Evolutionary conservation across 2,329 filamentous ascomycete genomes (phyloP).

Genomic region (Ascochyta pisi): DNA sequence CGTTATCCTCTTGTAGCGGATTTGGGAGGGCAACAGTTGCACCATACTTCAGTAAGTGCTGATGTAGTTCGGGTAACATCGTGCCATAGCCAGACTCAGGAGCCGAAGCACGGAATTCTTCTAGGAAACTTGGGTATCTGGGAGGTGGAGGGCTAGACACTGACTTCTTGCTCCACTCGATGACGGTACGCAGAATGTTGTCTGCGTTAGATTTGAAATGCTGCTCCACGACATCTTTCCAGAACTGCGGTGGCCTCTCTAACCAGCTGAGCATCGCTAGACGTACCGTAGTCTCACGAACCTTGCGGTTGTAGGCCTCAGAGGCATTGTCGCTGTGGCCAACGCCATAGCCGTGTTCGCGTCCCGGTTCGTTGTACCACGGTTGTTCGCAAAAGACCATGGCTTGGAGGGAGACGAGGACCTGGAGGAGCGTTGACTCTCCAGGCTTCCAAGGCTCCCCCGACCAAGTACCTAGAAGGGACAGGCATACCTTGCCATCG

Average conservation of each 20-base stretch:
- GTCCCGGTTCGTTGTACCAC: slow-evolving; percentile 62
- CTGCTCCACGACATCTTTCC: slow-evolving; percentile 32
- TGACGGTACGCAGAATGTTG: slow-evolving; percentile 31
- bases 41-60: slow-evolving; percentile 5
- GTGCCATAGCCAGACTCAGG: background rate
- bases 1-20: background rate
- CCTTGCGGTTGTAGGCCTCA: slow-evolving; percentile 34
- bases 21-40: slow-evolving; percentile 4
- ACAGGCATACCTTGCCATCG: slow-evolving; percentile 51
- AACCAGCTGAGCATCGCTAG: slow-evolving; percentile 47
- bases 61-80: background rate
- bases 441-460: slow-evolving; percentile 56
- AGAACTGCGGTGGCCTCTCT: slow-evolving; percentile 25
- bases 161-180: slow-evolving; percentile 25
- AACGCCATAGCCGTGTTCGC: slow-evolving; percentile 22
- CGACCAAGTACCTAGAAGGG: slow-evolving; percentile 47
- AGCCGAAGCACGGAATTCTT: background rate
- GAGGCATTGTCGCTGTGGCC: slow-evolving; percentile 13
- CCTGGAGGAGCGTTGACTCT: slow-evolving; percentile 59
- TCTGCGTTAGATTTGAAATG: slow-evolving; percentile 38
- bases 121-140: background rate
- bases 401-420: slow-evolving; percentile 63
- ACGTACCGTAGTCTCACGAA: slow-evolving; percentile 38
- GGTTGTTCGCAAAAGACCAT: slow-evolving; percentile 65
- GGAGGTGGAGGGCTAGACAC: background rate